phyloP scores from a whole-genome alignment of 2,329 filamentous ascomycete species.

The Fusarium staphyleae region DNA sequence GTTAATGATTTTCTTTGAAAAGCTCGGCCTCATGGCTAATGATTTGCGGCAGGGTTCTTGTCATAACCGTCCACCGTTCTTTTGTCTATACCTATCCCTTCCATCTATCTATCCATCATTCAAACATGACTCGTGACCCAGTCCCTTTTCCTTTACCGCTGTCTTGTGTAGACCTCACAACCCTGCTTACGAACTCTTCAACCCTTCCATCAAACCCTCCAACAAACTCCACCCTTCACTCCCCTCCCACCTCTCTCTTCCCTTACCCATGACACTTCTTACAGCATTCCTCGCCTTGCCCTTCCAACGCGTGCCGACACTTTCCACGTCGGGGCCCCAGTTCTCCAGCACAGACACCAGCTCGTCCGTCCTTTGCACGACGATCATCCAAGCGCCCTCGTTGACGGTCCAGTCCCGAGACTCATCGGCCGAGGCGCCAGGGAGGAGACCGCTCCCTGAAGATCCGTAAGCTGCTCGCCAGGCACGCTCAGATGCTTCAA shows the following conservation, averaged over 20 bases:
- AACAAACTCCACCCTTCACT: slow-evolving; percentile 71
- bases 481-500: slow-evolving; percentile 87
- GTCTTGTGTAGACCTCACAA: background rate
- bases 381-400: slow-evolving; percentile 70
- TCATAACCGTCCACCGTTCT: background rate
- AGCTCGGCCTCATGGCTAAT: no score
- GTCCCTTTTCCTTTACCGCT: background rate
- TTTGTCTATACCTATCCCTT: slow-evolving; percentile 16
- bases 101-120: background rate
- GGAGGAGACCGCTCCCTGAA: slow-evolving; percentile 56
- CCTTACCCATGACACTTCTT: slow-evolving; percentile 82
- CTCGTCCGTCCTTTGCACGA: slow-evolving; percentile 81
- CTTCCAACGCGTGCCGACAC: slow-evolving; percentile 82
- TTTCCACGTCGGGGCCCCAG: slow-evolving; percentile 69
- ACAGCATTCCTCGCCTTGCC: slow-evolving; percentile 88
- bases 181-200: slow-evolving; percentile 49
- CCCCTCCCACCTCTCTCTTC: slow-evolving; percentile 83
- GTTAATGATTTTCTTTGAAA: background rate
- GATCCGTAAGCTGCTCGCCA: slow-evolving; percentile 76
- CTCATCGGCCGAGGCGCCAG: slow-evolving; percentile 46
- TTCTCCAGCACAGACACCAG: slow-evolving; percentile 85
- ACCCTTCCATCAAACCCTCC: slow-evolving; percentile 61
- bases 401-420: slow-evolving; percentile 57
- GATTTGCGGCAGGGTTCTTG: background rate
- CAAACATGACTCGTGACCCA: slow-evolving; percentile 7